These are phyloP conservation scores for Pittosporum tobira DNA, from an alignment of 129 eudicot species.

Conservation along the genomic window DNA sequence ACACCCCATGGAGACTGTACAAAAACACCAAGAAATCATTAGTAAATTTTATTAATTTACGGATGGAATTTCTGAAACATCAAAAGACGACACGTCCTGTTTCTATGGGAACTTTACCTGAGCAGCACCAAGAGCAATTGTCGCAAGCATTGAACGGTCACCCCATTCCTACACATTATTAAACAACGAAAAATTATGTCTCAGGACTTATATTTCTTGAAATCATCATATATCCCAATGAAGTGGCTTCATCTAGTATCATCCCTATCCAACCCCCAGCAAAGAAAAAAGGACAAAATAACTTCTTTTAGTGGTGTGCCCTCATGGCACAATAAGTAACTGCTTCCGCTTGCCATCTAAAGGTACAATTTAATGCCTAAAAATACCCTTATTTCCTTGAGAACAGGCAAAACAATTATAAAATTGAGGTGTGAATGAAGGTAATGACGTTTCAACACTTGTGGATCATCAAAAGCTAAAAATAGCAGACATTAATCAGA, in stretches of 20 bases:
- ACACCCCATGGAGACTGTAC: slow-evolving; percentile 97
- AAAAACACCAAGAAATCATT: slow-evolving; percentile 1
- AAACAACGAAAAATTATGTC: background rate
- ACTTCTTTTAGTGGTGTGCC: background rate
- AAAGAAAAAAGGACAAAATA: background rate
- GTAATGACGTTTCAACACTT: background rate
- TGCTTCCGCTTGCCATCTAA: background rate
- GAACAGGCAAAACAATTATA: background rate
- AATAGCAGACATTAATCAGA: background rate
- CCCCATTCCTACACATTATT: slow-evolving; percentile 81
- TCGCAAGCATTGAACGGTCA: slow-evolving; percentile 98
- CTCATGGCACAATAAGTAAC: background rate
- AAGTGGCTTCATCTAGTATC: background rate
- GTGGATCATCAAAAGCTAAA: background rate
- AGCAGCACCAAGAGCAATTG: slow-evolving; percentile 98
- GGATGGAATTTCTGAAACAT: background rate
- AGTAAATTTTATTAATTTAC: no score
- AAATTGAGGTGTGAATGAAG: background rate
- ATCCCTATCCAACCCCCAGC: background rate
- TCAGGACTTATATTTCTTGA: background rate
- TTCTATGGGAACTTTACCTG: slow-evolving; percentile 46
- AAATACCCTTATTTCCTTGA: background rate
- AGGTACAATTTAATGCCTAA: background rate
- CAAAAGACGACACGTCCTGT: background rate
- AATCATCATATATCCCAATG: background rate